Conservation (phyloP, 73 alveolate species). For the Symbiodinium pilosum region DNA sequence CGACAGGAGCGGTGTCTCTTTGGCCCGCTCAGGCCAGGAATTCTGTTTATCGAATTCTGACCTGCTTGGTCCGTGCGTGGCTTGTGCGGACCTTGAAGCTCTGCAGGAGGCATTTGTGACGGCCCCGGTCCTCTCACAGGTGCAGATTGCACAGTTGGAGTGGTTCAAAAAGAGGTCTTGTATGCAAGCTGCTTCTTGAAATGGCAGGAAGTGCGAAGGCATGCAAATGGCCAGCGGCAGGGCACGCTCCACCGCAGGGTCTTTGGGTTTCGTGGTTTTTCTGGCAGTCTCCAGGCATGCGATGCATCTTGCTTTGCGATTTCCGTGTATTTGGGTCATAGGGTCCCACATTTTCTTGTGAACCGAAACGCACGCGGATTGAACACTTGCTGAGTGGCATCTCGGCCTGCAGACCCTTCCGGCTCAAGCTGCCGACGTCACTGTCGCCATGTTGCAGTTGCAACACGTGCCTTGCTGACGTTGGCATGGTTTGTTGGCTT, state of each 20-base stretch:
- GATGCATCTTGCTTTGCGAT: too few species aligned
- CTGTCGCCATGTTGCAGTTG: neutral
- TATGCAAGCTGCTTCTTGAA: too few species aligned
- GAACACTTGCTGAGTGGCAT: too few species aligned
- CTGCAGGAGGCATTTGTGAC: constrained; percentile 6
- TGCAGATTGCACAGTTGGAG: neutral
- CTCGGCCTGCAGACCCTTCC: neutral
- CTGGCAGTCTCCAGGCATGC: too few species aligned
- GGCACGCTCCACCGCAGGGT: neutral
- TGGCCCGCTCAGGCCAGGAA: neutral
- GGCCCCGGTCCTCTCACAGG: neutral
- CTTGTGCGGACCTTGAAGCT: neutral
- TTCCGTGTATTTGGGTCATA: too few species aligned
- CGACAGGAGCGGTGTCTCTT: neutral
- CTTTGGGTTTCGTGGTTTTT: too few species aligned
- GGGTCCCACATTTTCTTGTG: too few species aligned
- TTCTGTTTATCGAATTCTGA: neutral
- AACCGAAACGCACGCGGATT: neutral
- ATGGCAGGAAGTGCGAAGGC: neutral
- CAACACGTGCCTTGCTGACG: neutral
- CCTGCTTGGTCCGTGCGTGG: neutral
- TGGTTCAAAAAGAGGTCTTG: too few species aligned
- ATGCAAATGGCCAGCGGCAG: neutral
- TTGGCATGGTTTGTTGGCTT: too few species aligned
- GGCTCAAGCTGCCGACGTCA: neutral